Conservation (phyloP, 2,329 filamentous ascomycete species). For the Calonectria multiphialidica region DNA sequence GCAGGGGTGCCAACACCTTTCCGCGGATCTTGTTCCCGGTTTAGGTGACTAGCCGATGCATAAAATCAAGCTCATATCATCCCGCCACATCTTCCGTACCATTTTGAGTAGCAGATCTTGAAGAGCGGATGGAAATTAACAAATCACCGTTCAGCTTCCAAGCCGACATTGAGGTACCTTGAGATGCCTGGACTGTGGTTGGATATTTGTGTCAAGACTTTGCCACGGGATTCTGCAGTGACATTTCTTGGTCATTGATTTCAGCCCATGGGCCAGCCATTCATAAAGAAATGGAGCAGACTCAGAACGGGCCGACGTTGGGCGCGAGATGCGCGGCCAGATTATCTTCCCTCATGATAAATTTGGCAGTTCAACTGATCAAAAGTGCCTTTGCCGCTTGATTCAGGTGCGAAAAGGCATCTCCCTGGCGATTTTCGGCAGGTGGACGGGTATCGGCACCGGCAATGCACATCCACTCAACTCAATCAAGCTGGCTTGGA, state of each 20-base stretch:
- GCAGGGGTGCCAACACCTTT: neutral
- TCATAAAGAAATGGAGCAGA: neutral
- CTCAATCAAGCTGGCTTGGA: neutral
- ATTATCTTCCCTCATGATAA: neutral
- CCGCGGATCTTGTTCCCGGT: neutral
- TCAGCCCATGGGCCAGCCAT: neutral
- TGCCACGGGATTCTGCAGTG: no score
- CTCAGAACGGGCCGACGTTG: neutral
- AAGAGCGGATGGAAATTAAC: no score
- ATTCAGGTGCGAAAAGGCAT: neutral
- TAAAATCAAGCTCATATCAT: neutral
- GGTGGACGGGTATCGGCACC: conserved; percentile 19
- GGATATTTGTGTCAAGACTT: neutral
- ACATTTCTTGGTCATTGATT: neutral
- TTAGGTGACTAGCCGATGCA: neutral
- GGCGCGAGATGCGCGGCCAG: neutral
- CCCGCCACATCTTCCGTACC: neutral
- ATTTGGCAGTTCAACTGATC: neutral
- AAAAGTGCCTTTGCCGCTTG: conserved; percentile 12
- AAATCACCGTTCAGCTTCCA: neutral
- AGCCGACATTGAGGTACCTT: neutral
- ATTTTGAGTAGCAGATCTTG: neutral
- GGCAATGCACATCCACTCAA: neutral
- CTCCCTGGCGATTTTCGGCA: conserved; percentile 1
- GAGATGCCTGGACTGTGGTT: neutral